phyloP scores from a whole-genome alignment of 805 yeast species.

The Kazachstania viticola region DNA sequence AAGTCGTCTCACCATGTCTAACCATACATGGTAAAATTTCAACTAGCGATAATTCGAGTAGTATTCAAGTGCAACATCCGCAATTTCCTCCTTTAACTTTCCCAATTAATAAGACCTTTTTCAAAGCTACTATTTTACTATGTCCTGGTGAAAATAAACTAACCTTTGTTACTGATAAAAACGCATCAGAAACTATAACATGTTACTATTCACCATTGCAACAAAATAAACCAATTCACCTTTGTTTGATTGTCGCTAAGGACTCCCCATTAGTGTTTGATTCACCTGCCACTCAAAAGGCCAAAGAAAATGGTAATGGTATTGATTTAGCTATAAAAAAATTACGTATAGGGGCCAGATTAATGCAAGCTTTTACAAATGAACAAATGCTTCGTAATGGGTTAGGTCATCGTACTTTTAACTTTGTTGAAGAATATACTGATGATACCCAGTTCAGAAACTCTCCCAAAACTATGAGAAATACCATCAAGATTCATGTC shows the following conservation, averaged over 20 bases:
- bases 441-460: constrained; percentile 39
- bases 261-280: constrained; percentile 69
- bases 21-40: constrained; percentile 37
- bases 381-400: constrained; percentile 79
- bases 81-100: constrained; percentile 51
- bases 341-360: constrained; percentile 68
- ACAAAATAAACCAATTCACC: constrained; percentile 67
- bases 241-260: constrained; percentile 62
- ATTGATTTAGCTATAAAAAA: constrained; percentile 62
- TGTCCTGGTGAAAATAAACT: constrained; percentile 58
- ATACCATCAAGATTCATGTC: constrained; percentile 68
- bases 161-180: constrained; percentile 34
- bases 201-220: constrained; percentile 44
- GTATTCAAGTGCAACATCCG: constrained; percentile 33
- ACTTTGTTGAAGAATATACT: constrained; percentile 55
- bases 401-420: constrained; percentile 67
- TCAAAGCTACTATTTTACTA: constrained; percentile 65
- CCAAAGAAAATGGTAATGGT: constrained; percentile 45
- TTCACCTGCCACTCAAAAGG: constrained; percentile 40
- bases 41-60: constrained; percentile 18
- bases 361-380: constrained; percentile 85
- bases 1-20: constrained; percentile 37
- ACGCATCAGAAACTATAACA: constrained; percentile 25
- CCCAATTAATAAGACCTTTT: constrained; percentile 58
- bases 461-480: constrained; percentile 30